A percentile compares a stretch with the other conserved stretches of the same genome.
Evolutionary conservation across 148 eudicot species (phyloP).

Genomic region (Nyssa sinensis): DNA sequence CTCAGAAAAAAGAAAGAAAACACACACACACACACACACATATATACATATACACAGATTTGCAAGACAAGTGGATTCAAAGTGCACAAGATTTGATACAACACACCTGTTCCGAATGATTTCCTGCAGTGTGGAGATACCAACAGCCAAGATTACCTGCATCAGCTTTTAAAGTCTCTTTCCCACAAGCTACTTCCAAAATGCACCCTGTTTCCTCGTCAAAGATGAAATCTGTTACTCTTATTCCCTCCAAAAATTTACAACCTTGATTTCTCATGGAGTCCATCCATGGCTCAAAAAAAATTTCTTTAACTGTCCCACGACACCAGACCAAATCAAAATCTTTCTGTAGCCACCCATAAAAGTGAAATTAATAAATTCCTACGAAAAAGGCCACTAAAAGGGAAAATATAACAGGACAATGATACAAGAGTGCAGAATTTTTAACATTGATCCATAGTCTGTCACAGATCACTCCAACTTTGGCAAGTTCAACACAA

Average conservation of each 20-base stretch:
- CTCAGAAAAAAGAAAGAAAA: not conserved
- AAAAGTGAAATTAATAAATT: constrained; percentile 18
- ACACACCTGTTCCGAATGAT: constrained; percentile 53
- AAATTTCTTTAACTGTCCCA: constrained; percentile 57
- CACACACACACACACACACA: too few species aligned
- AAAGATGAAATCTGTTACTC: constrained; percentile 56
- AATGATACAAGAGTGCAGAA: not conserved
- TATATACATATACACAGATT: not conserved
- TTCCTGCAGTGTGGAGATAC: constrained; percentile 65
- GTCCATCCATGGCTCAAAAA: constrained; percentile 73
- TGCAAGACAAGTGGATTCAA: not conserved
- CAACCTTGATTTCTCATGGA: constrained; percentile 54
- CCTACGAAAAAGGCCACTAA: not conserved
- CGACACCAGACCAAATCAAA: constrained; percentile 59
- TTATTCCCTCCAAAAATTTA: constrained; percentile 68
- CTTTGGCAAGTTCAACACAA: constrained; percentile 2
- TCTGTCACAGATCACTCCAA: not conserved
- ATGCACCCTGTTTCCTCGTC: constrained; percentile 59
- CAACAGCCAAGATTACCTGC: constrained; percentile 69
- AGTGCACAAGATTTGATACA: not conserved
- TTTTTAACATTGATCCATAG: not conserved
- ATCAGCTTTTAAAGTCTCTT: constrained; percentile 78
- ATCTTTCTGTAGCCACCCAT: constrained; percentile 46
- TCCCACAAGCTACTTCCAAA: constrained; percentile 65
- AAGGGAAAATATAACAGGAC: not conserved